Evolutionary conservation across 495 filamentous ascomycete genomes (phyloP), one percentile per base, ranked within the genome.

Genomic region (Staphylotrichum longicolle): DNA sequence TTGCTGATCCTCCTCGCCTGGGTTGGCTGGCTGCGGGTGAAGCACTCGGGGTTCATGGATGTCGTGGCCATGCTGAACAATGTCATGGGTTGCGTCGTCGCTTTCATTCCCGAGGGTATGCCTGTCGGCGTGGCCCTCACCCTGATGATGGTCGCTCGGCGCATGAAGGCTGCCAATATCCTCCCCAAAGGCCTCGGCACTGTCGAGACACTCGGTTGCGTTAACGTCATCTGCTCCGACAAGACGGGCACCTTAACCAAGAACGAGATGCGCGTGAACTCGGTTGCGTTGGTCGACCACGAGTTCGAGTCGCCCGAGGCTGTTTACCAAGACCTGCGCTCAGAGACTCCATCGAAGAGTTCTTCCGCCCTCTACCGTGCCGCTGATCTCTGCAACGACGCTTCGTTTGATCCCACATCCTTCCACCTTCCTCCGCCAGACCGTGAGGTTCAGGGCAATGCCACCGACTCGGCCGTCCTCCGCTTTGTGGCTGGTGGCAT

Each of bases 161-260:
- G 63, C 6, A 68, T 68, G 66, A 58, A 58, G 3, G 58, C 20
- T 3, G 46, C 54, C n/a, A 68, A 66, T 40, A 61, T 68, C 15
- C 58, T 68, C 2, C 58, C 61, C 57, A 68, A 68, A 34, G 63
- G 61, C 20, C 63, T 68, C 1, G 47, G 57, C 20, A 61, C 57
- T 3, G 66, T 68, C 30, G 66, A 68, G 54, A 68, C 66, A 0
- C 55, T 68, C 3, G 66, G 66, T 15, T 61, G 60, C 50, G 62
- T 68, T 42, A 63, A 61, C n/a, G 39, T 75, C 9, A 47, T 75
- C 34, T 45, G 74, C 7, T 68, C 85, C 14, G 85, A 88, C 72
- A 88, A 88, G 68, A 88, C 85, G 5, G 85, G 85, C 34, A 88
- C 83, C 4, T 68, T 86, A 30, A 86, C 83, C n/a, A 79, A 82